Evolutionary conservation across 768 basidiomycete genomes (phyloP).

Genomic region (Steccherinum ochraceum): DNA sequence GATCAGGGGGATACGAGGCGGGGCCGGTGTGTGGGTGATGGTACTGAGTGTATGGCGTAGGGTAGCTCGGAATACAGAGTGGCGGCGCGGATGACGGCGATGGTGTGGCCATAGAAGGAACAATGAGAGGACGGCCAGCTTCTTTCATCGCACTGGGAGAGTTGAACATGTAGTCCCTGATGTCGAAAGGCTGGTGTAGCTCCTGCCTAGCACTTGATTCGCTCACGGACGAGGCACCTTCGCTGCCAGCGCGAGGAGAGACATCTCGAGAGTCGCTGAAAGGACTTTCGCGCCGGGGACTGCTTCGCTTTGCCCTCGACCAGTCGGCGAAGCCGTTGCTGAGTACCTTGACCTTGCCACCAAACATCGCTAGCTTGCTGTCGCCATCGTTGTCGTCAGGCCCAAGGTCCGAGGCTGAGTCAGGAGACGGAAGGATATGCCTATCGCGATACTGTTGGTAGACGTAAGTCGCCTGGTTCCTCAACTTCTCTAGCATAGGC

Average conservation of each 20-base stretch:
- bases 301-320: slow-evolving; percentile 4
- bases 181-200: background rate
- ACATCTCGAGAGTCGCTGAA: background rate
- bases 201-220: slow-evolving; percentile 15
- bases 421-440: slow-evolving; percentile 18
- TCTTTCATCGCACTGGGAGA: background rate
- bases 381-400: slow-evolving; percentile 30
- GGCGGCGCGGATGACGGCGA: background rate
- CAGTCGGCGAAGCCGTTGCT: slow-evolving; percentile 40
- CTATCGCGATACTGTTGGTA: slow-evolving; percentile 21
- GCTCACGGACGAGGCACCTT: slow-evolving; percentile 14
- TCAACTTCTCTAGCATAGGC: background rate
- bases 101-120: background rate
- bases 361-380: slow-evolving; percentile 64
- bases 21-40: background rate
- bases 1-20: background rate
- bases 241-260: background rate
- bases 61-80: background rate
- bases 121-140: background rate
- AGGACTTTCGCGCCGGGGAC: background rate
- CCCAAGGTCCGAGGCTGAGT: slow-evolving; percentile 35
- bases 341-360: slow-evolving; percentile 60
- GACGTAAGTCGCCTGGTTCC: slow-evolving; percentile 12
- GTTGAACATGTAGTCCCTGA: background rate
- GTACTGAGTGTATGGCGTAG: background rate